Conservation (phyloP, 805 yeast genomes). For the Lipomyces anomalus region DNA sequence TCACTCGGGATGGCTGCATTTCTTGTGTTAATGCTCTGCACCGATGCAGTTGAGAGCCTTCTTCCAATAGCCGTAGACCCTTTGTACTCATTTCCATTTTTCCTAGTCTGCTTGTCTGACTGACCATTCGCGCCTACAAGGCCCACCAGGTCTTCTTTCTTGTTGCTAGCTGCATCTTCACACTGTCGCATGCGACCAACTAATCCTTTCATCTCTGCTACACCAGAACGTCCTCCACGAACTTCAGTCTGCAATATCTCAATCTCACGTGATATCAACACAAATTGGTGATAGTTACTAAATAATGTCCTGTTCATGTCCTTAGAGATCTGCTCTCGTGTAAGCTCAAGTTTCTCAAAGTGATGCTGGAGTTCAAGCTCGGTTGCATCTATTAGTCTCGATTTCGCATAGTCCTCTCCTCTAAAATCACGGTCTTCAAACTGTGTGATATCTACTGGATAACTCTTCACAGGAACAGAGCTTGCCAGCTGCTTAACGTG, state of each 20-base stretch:
- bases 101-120: neutral
- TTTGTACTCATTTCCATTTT: neutral
- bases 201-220: conserved; percentile 14
- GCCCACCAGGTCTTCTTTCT: neutral
- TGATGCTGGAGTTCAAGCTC: conserved; percentile 20
- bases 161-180: neutral
- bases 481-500: neutral
- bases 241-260: conserved; percentile 18
- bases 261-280: conserved; percentile 20
- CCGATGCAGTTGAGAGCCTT: neutral
- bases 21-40: neutral
- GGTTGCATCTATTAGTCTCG: conserved; percentile 10
- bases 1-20: conserved; percentile 32
- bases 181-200: conserved; percentile 10
- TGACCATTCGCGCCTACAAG: neutral
- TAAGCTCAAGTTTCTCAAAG: conserved; percentile 13
- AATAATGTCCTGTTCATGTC: conserved; percentile 22
- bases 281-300: conserved; percentile 20
- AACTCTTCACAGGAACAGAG: conserved; percentile 7
- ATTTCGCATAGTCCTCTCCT: conserved; percentile 4
- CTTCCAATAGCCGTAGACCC: neutral
- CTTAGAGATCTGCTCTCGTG: conserved; percentile 13
- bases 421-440: conserved; percentile 12
- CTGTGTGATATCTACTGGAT: conserved; percentile 12
- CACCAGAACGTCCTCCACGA: conserved; percentile 15